Evolutionary conservation across 345 rosid genomes (phyloP).

Genomic region (Hirschfeldia incana): DNA sequence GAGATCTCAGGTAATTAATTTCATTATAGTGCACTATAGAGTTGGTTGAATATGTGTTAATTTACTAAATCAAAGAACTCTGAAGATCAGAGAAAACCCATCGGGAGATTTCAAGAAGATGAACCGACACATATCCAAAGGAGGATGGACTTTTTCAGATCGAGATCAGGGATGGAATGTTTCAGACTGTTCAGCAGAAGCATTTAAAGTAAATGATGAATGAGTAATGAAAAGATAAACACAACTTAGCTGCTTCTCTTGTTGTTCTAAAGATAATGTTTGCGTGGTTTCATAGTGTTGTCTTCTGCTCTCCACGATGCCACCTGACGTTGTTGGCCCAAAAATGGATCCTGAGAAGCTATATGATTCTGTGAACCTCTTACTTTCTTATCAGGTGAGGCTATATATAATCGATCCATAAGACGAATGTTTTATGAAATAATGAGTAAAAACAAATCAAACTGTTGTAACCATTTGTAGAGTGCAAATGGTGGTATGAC

Average conservation of each 20-base stretch:
- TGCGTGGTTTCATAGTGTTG: constrained; percentile 35
- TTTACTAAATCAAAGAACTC: neutral
- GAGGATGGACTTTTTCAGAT: constrained; percentile 73
- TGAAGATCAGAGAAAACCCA: constrained; percentile 51
- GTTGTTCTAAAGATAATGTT: neutral
- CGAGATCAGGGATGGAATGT: constrained; percentile 80
- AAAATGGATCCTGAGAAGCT: constrained; percentile 33
- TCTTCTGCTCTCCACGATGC: constrained; percentile 39
- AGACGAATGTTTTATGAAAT: neutral
- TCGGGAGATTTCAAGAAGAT: constrained; percentile 55
- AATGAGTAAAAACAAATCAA: neutral
- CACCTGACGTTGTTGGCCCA: constrained; percentile 37
- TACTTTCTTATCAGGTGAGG: constrained; percentile 46
- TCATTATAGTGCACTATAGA: no score
- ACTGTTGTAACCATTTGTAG: constrained; percentile 22
- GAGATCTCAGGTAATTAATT: constrained; percentile 73
- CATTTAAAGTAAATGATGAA: constrained; percentile 48
- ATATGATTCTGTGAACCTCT: constrained; percentile 40
- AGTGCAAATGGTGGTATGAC: constrained; percentile 47
- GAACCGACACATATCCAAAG: constrained; percentile 67
- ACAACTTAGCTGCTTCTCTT: neutral
- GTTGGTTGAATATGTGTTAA: no score
- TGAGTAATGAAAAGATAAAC: neutral
- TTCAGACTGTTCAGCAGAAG: constrained; percentile 73
- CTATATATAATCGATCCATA: neutral